Percentiles rank a stretch among this genome's conserved stretches.
Evolutionary conservation across 2,329 filamentous ascomycete species (phyloP).

Genomic region (Botrytis deweyae): DNA sequence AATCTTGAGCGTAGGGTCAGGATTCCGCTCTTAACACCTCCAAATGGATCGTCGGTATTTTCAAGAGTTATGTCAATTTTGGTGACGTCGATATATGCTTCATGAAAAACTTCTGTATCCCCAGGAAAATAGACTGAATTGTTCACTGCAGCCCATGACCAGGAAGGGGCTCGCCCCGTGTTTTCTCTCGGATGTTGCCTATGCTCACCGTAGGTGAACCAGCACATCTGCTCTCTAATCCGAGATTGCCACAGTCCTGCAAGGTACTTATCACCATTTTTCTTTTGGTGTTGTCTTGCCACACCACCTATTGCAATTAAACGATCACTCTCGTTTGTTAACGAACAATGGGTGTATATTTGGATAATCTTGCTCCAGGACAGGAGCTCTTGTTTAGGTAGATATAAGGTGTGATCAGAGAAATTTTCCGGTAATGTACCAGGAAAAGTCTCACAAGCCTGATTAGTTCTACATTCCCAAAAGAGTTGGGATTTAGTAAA

Average conservation of each 20-base stretch:
- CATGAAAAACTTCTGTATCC: rapidly evolving
- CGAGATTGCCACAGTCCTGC: background rate
- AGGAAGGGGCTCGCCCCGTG: background rate
- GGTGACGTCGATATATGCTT: background rate
- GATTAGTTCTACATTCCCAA: background rate
- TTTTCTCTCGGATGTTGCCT: background rate
- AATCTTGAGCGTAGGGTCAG: background rate
- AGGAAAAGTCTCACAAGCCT: background rate
- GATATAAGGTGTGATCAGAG: background rate
- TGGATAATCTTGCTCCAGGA: no score
- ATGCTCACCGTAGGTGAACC: rapidly evolving
- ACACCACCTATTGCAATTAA: no score
- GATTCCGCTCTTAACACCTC: background rate
- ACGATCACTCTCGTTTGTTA: no score
- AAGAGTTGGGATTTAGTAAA: background rate
- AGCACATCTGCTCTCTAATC: background rate
- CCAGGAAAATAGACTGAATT: rapidly evolving
- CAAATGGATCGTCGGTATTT: background rate
- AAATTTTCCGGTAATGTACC: background rate
- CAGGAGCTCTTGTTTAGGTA: no score
- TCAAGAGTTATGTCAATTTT: background rate
- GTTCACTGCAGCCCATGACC: background rate
- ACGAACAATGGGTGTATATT: rapidly evolving
- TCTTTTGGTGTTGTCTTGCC: no score
- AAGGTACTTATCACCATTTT: background rate